Evolutionary conservation across 257 asterid genomes (phyloP).

Genomic region (Cruciata laevipes): DNA sequence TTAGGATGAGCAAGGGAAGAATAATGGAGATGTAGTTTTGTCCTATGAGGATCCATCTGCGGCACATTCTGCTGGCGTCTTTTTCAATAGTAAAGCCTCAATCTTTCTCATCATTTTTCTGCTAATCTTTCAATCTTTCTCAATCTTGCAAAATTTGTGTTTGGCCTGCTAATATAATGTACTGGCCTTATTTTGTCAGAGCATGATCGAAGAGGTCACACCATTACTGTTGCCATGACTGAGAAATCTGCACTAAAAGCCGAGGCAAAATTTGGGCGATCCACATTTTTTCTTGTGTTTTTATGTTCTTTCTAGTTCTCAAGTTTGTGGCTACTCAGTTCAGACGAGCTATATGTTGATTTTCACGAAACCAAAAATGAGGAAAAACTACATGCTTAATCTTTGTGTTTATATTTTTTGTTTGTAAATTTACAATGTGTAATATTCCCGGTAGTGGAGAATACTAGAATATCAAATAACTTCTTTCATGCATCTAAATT

Average conservation of each 20-base stretch:
- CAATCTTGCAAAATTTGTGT: not conserved
- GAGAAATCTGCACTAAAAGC: slow-evolving; percentile 94
- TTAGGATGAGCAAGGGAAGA: slow-evolving; percentile 90
- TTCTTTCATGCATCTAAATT: no score
- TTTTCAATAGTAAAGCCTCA: slow-evolving; percentile 64
- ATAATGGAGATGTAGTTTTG: slow-evolving; percentile 94
- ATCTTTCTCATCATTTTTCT: slow-evolving; percentile 10
- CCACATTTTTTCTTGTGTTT: not conserved
- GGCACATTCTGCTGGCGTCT: slow-evolving; percentile 97
- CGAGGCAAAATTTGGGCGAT: slow-evolving; percentile 76
- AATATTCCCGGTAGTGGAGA: no score
- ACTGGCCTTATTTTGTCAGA: slow-evolving; percentile 27
- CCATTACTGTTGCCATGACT: slow-evolving; percentile 86
- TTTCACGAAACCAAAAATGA: no score
- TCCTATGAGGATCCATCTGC: slow-evolving; percentile 99
- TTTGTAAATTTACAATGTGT: no score
- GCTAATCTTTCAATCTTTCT: no score
- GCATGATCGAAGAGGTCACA: slow-evolving; percentile 74
- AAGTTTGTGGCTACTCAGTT: no score
- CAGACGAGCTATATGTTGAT: no score
- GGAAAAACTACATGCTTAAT: no score
- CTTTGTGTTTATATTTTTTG: no score
- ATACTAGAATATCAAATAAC: no score
- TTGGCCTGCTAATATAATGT: not conserved
- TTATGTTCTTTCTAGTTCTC: no score